These are phyloP conservation scores for Parastagonospora avenae DNA, from an alignment of 2,329 filamentous ascomycete species.

Conservation along the genomic window DNA sequence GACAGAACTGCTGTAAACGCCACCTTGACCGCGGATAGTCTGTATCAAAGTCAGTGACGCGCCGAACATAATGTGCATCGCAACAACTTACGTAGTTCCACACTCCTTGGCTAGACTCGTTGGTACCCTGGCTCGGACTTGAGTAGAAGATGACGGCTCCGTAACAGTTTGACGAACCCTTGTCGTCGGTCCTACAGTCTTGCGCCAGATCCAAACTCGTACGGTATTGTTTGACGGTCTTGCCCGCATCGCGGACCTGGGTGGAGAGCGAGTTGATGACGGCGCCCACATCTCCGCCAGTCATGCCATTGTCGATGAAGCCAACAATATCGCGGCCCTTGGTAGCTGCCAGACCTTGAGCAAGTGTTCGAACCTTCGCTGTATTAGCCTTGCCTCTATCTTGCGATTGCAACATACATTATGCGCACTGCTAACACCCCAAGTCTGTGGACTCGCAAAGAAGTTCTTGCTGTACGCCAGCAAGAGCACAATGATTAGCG, in stretches of 20 bases:
- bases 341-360: conserved; percentile 19
- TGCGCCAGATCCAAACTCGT: conserved; percentile 13
- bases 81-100: conserved; percentile 24
- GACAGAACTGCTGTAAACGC: background rate
- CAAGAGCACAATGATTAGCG: conserved; percentile 26
- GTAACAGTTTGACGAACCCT: conserved; percentile 21
- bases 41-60: too few species aligned
- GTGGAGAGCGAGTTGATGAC: conserved; percentile 27
- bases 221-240: conserved; percentile 16
- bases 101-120: conserved; percentile 13
- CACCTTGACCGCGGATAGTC: conserved; percentile 21
- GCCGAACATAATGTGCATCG: too few species aligned
- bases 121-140: conserved; percentile 38
- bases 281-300: conserved; percentile 18
- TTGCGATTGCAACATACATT: conserved; percentile 15
- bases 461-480: conserved; percentile 30
- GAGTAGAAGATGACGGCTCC: conserved; percentile 26
- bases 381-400: background rate
- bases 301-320: conserved; percentile 33
- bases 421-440: conserved; percentile 28
- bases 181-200: conserved; percentile 15
- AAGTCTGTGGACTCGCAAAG: conserved; percentile 23
- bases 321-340: conserved; percentile 22
- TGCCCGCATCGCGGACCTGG: conserved; percentile 21
- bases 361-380: conserved; percentile 22